Percentiles rank a stretch among this genome's conserved stretches.
These are phyloP conservation scores for Cystobasidium onofrii DNA, from an alignment of 768 basidiomycete species.

Conservation along the genomic window DNA sequence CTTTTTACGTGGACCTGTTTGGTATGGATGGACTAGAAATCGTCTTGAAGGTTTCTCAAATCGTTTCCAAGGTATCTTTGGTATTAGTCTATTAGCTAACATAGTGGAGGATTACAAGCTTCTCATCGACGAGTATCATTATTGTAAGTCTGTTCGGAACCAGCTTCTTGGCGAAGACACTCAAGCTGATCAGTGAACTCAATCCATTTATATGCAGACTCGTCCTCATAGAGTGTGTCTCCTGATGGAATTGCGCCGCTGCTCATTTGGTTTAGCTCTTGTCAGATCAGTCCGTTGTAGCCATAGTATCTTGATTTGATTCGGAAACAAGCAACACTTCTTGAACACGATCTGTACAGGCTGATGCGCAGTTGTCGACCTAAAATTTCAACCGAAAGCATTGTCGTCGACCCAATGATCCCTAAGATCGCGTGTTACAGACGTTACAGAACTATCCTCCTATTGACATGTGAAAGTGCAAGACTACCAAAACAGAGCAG, in stretches of 20 bases:
- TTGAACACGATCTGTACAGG: too few relatives aligned
- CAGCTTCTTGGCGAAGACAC: too few relatives aligned
- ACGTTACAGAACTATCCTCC: not conserved
- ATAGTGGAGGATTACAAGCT: constrained; percentile 15
- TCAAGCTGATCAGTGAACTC: too few relatives aligned
- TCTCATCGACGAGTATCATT: constrained; percentile 29
- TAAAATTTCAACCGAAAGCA: too few relatives aligned
- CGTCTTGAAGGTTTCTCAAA: not conserved
- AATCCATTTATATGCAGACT: not conserved
- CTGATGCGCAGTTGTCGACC: too few relatives aligned
- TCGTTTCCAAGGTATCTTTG: constrained; percentile 12
- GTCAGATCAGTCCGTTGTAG: not conserved
- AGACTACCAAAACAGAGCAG: too few relatives aligned
- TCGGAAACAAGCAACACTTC: not conserved
- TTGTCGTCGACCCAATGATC: too few relatives aligned
- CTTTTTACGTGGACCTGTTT: constrained; percentile 20
- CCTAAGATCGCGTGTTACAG: too few relatives aligned
- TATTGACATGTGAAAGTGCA: not conserved
- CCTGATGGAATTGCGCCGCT: not conserved
- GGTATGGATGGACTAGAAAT: constrained; percentile 26
- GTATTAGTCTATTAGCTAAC: constrained; percentile 5
- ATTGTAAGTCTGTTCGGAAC: too few relatives aligned
- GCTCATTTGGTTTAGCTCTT: too few relatives aligned
- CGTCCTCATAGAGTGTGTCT: not conserved
- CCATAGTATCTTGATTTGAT: not conserved